Percentiles rank a stretch among this genome's conserved stretches.
Conservation (phyloP, 2,329 filamentous ascomycete species). For the Botrytis galanthina region DNA sequence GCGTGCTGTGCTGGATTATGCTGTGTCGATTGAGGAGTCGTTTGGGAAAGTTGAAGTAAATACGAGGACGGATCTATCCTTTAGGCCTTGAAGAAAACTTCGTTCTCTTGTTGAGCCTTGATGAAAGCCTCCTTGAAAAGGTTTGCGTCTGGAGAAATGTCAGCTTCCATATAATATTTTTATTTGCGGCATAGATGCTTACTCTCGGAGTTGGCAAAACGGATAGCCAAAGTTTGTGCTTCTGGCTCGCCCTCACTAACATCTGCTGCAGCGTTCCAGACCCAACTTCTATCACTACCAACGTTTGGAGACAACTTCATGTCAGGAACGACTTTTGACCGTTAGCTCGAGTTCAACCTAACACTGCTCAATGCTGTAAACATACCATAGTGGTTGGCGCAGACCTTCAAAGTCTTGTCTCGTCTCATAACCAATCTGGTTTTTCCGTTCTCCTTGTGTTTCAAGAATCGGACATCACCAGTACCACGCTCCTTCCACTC, state of each 20-base stretch:
- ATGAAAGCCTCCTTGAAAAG: constrained; percentile 96
- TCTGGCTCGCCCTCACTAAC: constrained; percentile 98
- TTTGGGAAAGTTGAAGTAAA: constrained; percentile 24
- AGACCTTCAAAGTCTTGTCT: constrained; percentile 99
- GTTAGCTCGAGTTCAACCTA: constrained; percentile 25
- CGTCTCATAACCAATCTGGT: constrained; percentile 96
- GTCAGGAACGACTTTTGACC: constrained; percentile 76
- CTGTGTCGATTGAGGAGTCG: constrained; percentile 24
- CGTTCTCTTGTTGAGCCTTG: constrained; percentile 95
- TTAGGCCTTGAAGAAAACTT: constrained; percentile 68
- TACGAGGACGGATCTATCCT: constrained; percentile 19
- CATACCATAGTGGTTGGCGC: constrained; percentile 99
- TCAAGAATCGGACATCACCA: constrained; percentile 91
- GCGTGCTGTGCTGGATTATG: constrained; percentile 27
- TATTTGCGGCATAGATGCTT: constrained; percentile 43
- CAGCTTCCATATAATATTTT: constrained; percentile 19
- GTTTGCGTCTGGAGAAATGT: constrained; percentile 71
- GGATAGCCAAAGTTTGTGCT: constrained; percentile 92
- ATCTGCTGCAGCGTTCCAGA: constrained; percentile 97
- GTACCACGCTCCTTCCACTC: constrained; percentile 99
- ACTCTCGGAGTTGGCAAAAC: constrained; percentile 98
- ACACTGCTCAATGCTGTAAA: constrained; percentile 26
- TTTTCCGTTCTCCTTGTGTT: constrained; percentile 99
- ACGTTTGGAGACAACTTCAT: constrained; percentile 99
- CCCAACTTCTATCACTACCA: constrained; percentile 97